These are phyloP conservation scores for Musa itinerans DNA, from an alignment of 176 grass and related monocot species.

Conservation along the genomic window DNA sequence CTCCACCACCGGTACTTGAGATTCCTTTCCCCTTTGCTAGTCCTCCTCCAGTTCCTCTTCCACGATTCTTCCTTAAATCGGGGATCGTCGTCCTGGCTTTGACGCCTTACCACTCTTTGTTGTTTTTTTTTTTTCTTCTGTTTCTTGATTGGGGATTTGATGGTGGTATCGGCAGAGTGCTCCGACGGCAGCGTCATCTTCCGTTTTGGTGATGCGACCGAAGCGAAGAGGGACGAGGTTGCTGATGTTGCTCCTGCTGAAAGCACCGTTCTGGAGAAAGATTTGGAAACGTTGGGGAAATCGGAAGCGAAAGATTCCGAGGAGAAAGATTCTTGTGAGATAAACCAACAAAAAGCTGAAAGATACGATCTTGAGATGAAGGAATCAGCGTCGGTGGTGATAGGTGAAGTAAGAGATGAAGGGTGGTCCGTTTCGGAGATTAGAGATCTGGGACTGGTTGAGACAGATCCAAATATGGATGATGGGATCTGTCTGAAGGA, in stretches of 20 bases:
- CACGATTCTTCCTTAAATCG: background rate
- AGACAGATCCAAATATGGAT: background rate
- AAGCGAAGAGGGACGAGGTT: slow-evolving; percentile 24
- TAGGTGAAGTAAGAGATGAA: background rate
- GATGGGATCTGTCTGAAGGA: background rate
- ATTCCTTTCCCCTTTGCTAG: background rate
- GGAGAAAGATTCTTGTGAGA: background rate
- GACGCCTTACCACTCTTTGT: slow-evolving; percentile 1
- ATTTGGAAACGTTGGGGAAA: background rate
- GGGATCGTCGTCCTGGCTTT: background rate
- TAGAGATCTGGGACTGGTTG: background rate
- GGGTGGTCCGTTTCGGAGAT: background rate
- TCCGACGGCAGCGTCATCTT: slow-evolving; percentile 76
- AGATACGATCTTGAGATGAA: background rate
- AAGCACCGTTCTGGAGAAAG: slow-evolving; percentile 3
- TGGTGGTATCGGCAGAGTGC: slow-evolving; percentile 37
- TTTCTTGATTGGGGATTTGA: slow-evolving; percentile 5
- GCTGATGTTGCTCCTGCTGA: background rate
- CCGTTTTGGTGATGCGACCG: slow-evolving; percentile 31
- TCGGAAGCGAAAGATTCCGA: background rate
- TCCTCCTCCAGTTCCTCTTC: background rate
- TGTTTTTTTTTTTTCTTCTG: slow-evolving; percentile 9
- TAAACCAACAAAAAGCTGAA: background rate
- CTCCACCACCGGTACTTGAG: slow-evolving; percentile 31
- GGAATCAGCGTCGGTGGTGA: background rate